These are phyloP conservation scores for Camellia granthamiana DNA, from an alignment of 148 eudicot genomes.

Conservation along the genomic window DNA sequence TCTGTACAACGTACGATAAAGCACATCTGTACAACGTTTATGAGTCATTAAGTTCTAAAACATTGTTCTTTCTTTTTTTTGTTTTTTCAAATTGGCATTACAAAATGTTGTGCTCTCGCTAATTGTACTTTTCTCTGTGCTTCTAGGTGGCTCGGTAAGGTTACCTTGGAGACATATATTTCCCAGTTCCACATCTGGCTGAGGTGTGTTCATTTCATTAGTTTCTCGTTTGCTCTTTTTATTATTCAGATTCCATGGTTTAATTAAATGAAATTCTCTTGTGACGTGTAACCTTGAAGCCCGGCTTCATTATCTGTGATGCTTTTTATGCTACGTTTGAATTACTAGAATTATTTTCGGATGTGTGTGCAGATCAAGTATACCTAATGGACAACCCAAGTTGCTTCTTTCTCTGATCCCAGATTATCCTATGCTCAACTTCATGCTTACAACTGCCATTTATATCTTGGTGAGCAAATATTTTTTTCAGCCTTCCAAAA, in stretches of 20 bases:
- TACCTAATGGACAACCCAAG: slow-evolving; percentile 98
- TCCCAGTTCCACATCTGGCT: slow-evolving; percentile 98
- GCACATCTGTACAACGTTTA: background rate
- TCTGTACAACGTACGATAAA: background rate
- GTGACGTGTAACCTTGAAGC: background rate
- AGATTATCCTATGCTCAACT: slow-evolving; percentile 88
- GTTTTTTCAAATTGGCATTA: background rate
- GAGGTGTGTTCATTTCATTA: slow-evolving; percentile 47
- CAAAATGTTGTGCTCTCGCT: slow-evolving; percentile 3
- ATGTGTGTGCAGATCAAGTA: slow-evolving; percentile 54
- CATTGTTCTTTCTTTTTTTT: background rate
- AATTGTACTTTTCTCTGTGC: slow-evolving; percentile 18
- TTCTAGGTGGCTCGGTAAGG: slow-evolving; percentile 94
- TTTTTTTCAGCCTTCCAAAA: background rate
- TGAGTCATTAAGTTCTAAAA: background rate
- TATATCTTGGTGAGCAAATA: slow-evolving; percentile 65
- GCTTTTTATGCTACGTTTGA: no score
- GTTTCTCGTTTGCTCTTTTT: background rate
- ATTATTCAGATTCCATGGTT: background rate
- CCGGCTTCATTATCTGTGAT: background rate
- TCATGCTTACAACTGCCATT: slow-evolving; percentile 88
- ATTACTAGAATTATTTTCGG: background rate
- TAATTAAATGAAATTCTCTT: background rate
- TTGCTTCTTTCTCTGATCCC: slow-evolving; percentile 89
- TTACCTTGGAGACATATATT: slow-evolving; percentile 95